Evolutionary conservation across 441 rosid genomes (phyloP).

Genomic region (Erodium trifolium): DNA sequence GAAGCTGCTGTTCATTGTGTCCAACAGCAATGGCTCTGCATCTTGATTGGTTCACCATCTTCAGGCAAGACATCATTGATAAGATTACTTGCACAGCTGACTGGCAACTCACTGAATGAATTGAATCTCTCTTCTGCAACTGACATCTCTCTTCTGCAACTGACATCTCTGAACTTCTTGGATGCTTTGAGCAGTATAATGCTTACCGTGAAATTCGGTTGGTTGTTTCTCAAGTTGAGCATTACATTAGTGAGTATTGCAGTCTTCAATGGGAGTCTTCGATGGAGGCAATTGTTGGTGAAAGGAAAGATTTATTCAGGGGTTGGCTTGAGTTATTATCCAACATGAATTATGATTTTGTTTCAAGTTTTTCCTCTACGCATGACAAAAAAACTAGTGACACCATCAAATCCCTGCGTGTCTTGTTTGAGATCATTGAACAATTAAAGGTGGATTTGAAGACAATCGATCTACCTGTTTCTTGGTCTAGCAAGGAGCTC

Average conservation of each 20-base stretch:
- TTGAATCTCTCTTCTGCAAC: slow-evolving; percentile 85
- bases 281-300: slow-evolving; percentile 27
- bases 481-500: slow-evolving; percentile 54
- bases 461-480: slow-evolving; percentile 30
- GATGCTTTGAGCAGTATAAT: slow-evolving; percentile 96
- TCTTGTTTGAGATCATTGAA: slow-evolving; percentile 45
- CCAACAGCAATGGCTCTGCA: slow-evolving; percentile 78
- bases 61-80: slow-evolving; percentile 94
- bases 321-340: slow-evolving; percentile 66
- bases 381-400: slow-evolving; percentile 26
- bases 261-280: slow-evolving; percentile 46
- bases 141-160: slow-evolving; percentile 91
- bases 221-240: slow-evolving; percentile 56
- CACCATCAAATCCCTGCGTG: slow-evolving; percentile 36
- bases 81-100: slow-evolving; percentile 72
- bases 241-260: slow-evolving; percentile 59
- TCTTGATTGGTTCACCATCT: slow-evolving; percentile 85
- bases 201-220: slow-evolving; percentile 60
- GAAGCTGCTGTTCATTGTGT: slow-evolving; percentile 87
- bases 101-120: slow-evolving; percentile 75
- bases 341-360: slow-evolving; percentile 29
- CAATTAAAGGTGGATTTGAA: slow-evolving; percentile 42
- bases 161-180: slow-evolving; percentile 93
- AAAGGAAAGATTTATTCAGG: slow-evolving; percentile 38
- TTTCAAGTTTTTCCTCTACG: slow-evolving; percentile 33